These are phyloP conservation scores for Aspergillus pseudoviridinutans DNA, from an alignment of 2,329 filamentous ascomycete genomes.

Conservation along the genomic window DNA sequence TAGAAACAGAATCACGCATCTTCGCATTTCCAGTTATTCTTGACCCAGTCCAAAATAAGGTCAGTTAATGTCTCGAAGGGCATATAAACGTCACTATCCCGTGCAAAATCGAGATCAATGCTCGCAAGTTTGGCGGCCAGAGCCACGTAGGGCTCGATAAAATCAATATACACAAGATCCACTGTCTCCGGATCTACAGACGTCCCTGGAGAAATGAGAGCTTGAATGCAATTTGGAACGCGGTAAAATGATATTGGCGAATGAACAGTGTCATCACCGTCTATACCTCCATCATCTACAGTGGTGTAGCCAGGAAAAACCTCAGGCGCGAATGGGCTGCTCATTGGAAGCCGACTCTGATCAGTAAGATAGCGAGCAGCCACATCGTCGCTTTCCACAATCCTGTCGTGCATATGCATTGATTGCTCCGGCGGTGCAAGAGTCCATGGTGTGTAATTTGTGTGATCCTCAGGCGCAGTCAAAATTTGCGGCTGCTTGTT, in stretches of 20 bases:
- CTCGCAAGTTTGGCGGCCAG: conserved; percentile 64
- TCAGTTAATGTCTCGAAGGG: conserved; percentile 53
- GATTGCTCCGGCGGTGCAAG: conserved; percentile 47
- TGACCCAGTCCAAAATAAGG: conserved; percentile 58
- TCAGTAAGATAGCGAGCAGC: conserved; percentile 3
- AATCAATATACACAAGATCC: conserved; percentile 88
- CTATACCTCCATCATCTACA: conserved; percentile 71
- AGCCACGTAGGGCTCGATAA: conserved; percentile 78
- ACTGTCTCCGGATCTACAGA: conserved; percentile 63
- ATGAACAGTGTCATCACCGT: conserved; percentile 90
- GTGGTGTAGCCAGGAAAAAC: conserved; percentile 80
- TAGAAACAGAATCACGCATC: not conserved
- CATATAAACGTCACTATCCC: conserved; percentile 52
- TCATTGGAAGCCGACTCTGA: conserved; percentile 27
- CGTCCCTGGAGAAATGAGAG: conserved; percentile 49
- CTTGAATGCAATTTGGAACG: conserved; percentile 80
- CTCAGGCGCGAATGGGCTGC: conserved; percentile 25
- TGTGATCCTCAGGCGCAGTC: conserved; percentile 10
- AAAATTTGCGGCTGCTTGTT: conserved; percentile 56
- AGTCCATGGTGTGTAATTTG: conserved; percentile 18
- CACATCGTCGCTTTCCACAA: conserved; percentile 11
- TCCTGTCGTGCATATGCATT: conserved; percentile 20
- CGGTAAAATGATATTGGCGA: conserved; percentile 67
- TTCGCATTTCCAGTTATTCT: conserved; percentile 50
- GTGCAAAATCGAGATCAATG: conserved; percentile 44